These are phyloP conservation scores for Xeromyces bisporus DNA, from an alignment of 495 filamentous ascomycete species.

Conservation along the genomic window DNA sequence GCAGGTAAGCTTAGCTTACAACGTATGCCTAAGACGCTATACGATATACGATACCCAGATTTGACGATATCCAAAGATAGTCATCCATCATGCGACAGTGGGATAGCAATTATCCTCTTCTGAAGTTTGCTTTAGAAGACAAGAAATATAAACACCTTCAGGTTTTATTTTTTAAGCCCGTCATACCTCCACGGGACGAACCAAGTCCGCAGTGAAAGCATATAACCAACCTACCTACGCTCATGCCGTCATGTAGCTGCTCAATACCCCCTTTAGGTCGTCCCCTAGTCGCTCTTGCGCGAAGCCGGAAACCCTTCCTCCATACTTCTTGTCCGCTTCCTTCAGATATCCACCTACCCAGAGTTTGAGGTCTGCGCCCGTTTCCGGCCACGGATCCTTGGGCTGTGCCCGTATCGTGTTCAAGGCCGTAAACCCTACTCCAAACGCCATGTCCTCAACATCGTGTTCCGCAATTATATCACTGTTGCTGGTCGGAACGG, in stretches of 20 bases:
- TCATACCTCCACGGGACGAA: too few relatives aligned
- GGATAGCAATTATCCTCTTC: too few relatives aligned
- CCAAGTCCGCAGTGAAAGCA: too few relatives aligned
- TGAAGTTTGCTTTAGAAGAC: too few relatives aligned
- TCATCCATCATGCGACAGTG: too few relatives aligned
- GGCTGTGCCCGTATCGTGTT: constrained; percentile 61
- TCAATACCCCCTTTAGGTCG: constrained; percentile 36
- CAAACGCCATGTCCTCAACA: constrained; percentile 86
- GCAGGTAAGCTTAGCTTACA: too few relatives aligned
- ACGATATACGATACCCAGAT: too few relatives aligned
- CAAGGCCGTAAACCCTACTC: constrained; percentile 78
- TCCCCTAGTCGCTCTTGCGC: constrained; percentile 41
- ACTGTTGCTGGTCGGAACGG: constrained; percentile 51
- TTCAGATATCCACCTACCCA: constrained; percentile 67
- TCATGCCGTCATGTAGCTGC: constrained; percentile 35
- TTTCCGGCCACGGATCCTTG: constrained; percentile 67
- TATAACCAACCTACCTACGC: too few relatives aligned
- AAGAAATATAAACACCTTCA: too few relatives aligned
- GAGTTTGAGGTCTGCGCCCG: constrained; percentile 50
- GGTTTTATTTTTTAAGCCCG: too few relatives aligned
- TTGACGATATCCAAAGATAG: too few relatives aligned
- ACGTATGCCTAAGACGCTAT: too few relatives aligned
- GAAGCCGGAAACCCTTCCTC: constrained; percentile 37
- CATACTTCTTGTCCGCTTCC: constrained; percentile 37
- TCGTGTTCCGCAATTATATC: constrained; percentile 69